These are phyloP conservation scores for Caloboletus inedulis DNA, from an alignment of 1,284 basidiomycete genomes.

Conservation along the genomic window DNA sequence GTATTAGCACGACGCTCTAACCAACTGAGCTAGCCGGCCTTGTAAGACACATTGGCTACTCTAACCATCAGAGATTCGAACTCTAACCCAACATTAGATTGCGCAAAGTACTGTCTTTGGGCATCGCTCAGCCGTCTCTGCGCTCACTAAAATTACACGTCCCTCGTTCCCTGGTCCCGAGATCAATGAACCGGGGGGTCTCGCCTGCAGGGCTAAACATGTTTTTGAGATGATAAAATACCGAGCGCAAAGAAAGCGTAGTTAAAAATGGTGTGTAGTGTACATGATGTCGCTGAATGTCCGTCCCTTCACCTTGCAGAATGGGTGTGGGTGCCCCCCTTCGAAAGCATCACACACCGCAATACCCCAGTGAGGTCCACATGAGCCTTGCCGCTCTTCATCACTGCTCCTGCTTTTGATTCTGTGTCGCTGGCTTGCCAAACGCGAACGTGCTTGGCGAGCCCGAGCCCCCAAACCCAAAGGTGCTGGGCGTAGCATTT, in stretches of 20 bases:
- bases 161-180: not conserved
- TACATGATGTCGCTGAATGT: conserved; percentile 14
- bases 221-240: not conserved
- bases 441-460: conserved; percentile 23
- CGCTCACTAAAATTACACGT: too few relatives aligned
- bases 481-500: conserved; percentile 26
- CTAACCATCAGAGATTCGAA: too few relatives aligned
- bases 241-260: not conserved
- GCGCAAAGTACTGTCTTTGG: too few relatives aligned
- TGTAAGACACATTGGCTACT: too few relatives aligned
- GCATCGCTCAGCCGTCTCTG: too few relatives aligned
- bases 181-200: not conserved
- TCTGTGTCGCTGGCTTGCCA: conserved; percentile 26
- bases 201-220: not conserved
- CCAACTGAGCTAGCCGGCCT: conserved; percentile 24
- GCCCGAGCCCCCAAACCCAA: conserved; percentile 32
- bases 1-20: conserved; percentile 24
- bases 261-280: conserved; percentile 14
- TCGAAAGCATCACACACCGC: not conserved
- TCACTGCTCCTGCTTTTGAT: conserved; percentile 35
- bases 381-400: not conserved
- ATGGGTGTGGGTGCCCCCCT: not conserved
- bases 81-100: too few relatives aligned
- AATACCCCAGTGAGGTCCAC: not conserved
- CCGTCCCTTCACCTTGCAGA: conserved; percentile 1